A percentile compares a stretch with the other conserved stretches of the same genome.
Evolutionary conservation across 306 rosid species (phyloP).

Genomic region (Vigna angularis): DNA sequence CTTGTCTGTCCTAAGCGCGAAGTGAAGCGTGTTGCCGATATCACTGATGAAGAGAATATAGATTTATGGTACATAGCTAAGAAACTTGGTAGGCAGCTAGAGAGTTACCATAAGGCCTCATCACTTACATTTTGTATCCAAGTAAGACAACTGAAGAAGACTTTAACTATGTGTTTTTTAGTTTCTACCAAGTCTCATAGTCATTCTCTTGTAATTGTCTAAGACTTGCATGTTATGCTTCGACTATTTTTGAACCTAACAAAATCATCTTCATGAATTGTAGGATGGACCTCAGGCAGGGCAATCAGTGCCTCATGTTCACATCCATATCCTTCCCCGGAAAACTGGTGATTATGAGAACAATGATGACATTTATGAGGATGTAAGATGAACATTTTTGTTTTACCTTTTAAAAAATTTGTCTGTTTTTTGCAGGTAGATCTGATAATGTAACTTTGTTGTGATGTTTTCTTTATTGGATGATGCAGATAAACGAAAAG

Average conservation of each 20-base stretch:
- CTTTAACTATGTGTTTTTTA: neutral
- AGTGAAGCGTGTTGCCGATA: constrained; percentile 86
- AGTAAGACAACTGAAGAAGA: constrained; percentile 55
- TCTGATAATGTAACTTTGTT: constrained; percentile 14
- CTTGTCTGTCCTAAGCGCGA: constrained; percentile 90
- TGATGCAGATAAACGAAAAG: constrained; percentile 71
- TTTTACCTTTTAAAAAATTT: neutral
- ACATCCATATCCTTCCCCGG: constrained; percentile 83
- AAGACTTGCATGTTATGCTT: constrained; percentile 16
- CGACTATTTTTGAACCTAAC: constrained; percentile 25
- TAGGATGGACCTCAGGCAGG: constrained; percentile 96
- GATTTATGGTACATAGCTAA: constrained; percentile 90
- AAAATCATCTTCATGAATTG: constrained; percentile 38
- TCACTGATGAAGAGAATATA: constrained; percentile 68
- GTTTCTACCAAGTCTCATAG: neutral
- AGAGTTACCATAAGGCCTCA: constrained; percentile 77
- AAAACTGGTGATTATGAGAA: constrained; percentile 70
- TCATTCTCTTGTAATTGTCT: neutral
- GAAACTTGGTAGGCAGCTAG: constrained; percentile 77
- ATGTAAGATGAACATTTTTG: constrained; percentile 51
- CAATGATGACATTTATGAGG: constrained; percentile 87
- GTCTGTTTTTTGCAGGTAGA: constrained; percentile 11
- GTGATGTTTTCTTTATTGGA: constrained; percentile 15
- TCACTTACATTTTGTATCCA: constrained; percentile 84
- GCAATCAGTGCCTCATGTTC: constrained; percentile 90